Evolutionary conservation across 176 grass and related monocot genomes (phyloP), one percentile per base, ranked within the genome.

Genomic region (Elaeis guineensis): DNA sequence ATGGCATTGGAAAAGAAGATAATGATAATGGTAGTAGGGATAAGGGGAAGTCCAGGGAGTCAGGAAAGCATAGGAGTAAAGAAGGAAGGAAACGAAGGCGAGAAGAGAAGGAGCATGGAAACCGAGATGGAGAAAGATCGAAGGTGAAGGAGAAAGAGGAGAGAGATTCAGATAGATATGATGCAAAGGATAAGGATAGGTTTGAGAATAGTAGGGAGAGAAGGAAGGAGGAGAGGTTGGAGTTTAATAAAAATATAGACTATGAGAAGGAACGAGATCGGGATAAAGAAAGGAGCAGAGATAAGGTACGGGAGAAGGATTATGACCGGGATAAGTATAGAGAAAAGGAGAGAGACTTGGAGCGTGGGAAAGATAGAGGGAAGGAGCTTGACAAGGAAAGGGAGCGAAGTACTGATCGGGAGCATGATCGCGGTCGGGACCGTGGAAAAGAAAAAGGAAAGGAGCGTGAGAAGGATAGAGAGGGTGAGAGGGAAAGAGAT

Each of bases 221-320:
- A 66, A 66, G 64, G 50, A 66, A 66, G 24, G 64, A 53, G 6
- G 64, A 66, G 14, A 54, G 50, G 8, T 54, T 24, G 28, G 50
- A 66, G 21, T 18, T 52, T 65, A 49, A 49, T 49, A 65, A 52
- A 65, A 21, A 65, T 22, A 54, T 16, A 54, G 50, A 66, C 11
- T n/a, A 44, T 16, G 65, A 39, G 18, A 68, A 55, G 65, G 65
- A 68, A 6, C 52, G 65, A 19, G 52, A 65, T 18, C 63, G 63
- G 14, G 48, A 65, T 49, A 65, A 68, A 44, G 65, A 56, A 29
- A 68, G 65, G 18, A 68, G n/a, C 5, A 68, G 52, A 44, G 65
- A 68, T 15, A 68, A 52, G 65, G 2, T 68, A 39, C 52, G 17
- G 35, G 35, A 44, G 52, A 52, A 68, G 19, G 52, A 68, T 55